Evolutionary conservation across 805 yeast genomes (phyloP).

Genomic region (Hanseniaspora jakobsenii): DNA sequence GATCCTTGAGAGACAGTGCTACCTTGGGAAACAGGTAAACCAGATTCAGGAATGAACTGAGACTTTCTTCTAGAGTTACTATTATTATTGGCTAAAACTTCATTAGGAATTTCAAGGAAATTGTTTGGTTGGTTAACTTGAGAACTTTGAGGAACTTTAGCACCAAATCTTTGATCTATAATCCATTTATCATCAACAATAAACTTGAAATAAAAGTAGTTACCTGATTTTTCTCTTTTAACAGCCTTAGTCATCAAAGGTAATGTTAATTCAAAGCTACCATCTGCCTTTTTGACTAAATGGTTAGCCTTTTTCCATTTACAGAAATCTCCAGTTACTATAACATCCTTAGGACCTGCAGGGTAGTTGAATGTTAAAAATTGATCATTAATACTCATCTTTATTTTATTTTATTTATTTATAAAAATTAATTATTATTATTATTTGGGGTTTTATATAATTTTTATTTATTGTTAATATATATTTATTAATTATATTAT

Average conservation of each 20-base stretch:
- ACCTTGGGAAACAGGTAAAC: slow-evolving; percentile 16
- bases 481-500: no score
- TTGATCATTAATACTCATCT: slow-evolving; percentile 12
- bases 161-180: slow-evolving; percentile 30
- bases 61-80: slow-evolving; percentile 14
- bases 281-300: slow-evolving; percentile 47
- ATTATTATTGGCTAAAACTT: slow-evolving; percentile 6
- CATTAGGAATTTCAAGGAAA: slow-evolving; percentile 24
- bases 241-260: slow-evolving; percentile 42
- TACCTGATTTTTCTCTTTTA: slow-evolving; percentile 19
- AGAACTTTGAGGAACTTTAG: slow-evolving; percentile 37
- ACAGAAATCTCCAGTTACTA: slow-evolving; percentile 61
- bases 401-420: slow-evolving; percentile 34
- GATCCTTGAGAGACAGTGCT: slow-evolving; percentile 9
- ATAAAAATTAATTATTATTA: background rate
- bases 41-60: slow-evolving; percentile 21
- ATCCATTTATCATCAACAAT: slow-evolving; percentile 64
- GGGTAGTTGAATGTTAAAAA: slow-evolving; percentile 31
- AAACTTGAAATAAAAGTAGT: slow-evolving; percentile 39
- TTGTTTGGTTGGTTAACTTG: slow-evolving; percentile 33
- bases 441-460: no score
- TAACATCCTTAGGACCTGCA: slow-evolving; percentile 44
- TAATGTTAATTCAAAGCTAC: slow-evolving; percentile 39
- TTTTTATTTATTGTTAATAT: no score
- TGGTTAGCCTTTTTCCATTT: slow-evolving; percentile 52